Conservation (phyloP, 345 rosid species). For the Brassica cretica region DNA sequence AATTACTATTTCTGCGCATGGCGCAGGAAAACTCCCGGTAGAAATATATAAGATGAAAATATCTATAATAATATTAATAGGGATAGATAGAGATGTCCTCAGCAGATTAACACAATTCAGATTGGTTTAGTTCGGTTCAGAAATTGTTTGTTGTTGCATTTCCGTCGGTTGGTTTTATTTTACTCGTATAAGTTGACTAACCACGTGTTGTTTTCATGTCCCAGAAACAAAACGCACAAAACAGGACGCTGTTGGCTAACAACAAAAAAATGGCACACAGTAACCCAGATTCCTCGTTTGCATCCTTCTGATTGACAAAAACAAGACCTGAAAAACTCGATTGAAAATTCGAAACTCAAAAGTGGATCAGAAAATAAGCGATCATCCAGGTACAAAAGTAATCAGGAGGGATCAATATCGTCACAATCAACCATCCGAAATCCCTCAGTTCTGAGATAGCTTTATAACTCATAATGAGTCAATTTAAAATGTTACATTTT, state of each 20-base stretch:
- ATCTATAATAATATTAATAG: too few relatives aligned
- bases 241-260: constrained; percentile 25
- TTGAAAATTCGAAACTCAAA: background rate
- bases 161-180: background rate
- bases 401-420: constrained; percentile 55
- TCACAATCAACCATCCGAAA: constrained; percentile 85
- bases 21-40: too few relatives aligned
- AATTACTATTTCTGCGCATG: too few relatives aligned
- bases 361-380: constrained; percentile 7
- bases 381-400: constrained; percentile 59
- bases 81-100: too few relatives aligned
- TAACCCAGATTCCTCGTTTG: background rate
- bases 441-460: constrained; percentile 67
- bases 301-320: background rate
- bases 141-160: background rate
- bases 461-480: background rate
- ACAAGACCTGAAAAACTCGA: background rate
- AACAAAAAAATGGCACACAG: constrained; percentile 34
- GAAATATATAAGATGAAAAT: too few relatives aligned
- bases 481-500: background rate
- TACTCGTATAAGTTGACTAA: background rate
- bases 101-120: too few relatives aligned
- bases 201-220: constrained; percentile 13
- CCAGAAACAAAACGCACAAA: background rate
- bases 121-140: too few relatives aligned